Evolutionary conservation across 2,329 filamentous ascomycete species (phyloP), one percentile per base, ranked within the genome.

Genomic region (Penicillium polonicum): DNA sequence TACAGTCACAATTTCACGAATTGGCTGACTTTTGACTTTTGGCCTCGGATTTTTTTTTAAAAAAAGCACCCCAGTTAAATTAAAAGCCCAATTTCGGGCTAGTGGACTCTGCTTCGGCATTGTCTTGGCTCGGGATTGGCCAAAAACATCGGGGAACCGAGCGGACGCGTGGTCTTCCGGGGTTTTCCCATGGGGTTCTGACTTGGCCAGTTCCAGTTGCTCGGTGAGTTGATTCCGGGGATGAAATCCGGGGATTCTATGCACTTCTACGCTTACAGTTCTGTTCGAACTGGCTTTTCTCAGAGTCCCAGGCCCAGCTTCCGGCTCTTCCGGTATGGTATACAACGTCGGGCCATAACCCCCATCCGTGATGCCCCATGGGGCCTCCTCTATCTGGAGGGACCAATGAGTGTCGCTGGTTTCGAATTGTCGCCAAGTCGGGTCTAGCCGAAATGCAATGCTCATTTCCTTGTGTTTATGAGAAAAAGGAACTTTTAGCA

Each of bases 141-240:
- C 21, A 38, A 33, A 51, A 50, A 25, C 21, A 12, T 60, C 60
- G 60, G 60, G 38, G 56, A 61, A 49, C 57, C 54, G 60, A 35
- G 33, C 15, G 33, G 33, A 35, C 33, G 33, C 33, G 33, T 35
- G 33, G 33, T 17, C 33, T 35, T 35, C 15, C 6, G 33, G 33
- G 33, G 13, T 2, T 35, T 17, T 17, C 33, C 33, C 33, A 35
- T 35, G 33, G 33, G 61, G 15, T 8, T 38, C 27, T 29, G 31
- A 44, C 53, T 49, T 56, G 56, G 17, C 60, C 58, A 52, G 58
- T 64, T 62, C 48, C 55, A 62, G 60, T 60, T 36, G 39, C 29
- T 48, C 62, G 60, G 62, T 63, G 60, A 62, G 50, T 36, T 10
- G 21, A 54, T 39, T 38, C 29, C 38, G 58, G 58, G 55, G 58